phyloP scores from a whole-genome alignment of 2,329 filamentous ascomycete genomes.

The Pleomassaria siparia region DNA sequence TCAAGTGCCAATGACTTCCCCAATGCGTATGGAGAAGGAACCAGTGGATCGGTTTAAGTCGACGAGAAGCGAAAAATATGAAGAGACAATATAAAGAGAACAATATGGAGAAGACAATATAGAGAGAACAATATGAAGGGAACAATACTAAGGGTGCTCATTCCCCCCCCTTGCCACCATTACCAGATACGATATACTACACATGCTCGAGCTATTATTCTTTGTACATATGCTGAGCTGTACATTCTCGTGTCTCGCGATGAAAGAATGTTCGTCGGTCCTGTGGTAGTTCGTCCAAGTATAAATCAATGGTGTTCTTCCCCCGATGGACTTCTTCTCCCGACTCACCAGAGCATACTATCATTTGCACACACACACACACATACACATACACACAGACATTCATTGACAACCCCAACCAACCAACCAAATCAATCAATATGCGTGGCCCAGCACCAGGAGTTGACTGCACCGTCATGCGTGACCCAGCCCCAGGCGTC shows the following conservation, averaged over 20 bases:
- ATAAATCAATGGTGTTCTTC: conserved; percentile 15
- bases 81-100: too few species aligned
- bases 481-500: neutral
- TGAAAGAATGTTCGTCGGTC: neutral
- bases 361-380: conserved; percentile 17
- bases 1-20: neutral
- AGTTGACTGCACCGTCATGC: conserved; percentile 7
- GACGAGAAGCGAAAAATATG: too few species aligned
- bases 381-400: conserved; percentile 11
- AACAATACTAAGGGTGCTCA: conserved; percentile 15
- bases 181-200: neutral
- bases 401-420: conserved; percentile 11
- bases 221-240: too few species aligned
- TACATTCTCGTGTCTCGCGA: neutral
- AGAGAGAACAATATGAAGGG: conserved; percentile 24
- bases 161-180: conserved; percentile 2
- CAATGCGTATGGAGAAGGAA: too few species aligned
- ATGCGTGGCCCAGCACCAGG: conserved; percentile 10
- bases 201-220: neutral
- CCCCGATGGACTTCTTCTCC: neutral
- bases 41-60: too few species aligned
- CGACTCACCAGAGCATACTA: conserved; percentile 18
- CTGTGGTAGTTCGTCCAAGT: neutral
- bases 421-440: conserved; percentile 17
- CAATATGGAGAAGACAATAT: too few species aligned